Base-by-base conservation (phyloP, 495 filamentous ascomycete genomes). In the Neurospora sp. region DNA sequence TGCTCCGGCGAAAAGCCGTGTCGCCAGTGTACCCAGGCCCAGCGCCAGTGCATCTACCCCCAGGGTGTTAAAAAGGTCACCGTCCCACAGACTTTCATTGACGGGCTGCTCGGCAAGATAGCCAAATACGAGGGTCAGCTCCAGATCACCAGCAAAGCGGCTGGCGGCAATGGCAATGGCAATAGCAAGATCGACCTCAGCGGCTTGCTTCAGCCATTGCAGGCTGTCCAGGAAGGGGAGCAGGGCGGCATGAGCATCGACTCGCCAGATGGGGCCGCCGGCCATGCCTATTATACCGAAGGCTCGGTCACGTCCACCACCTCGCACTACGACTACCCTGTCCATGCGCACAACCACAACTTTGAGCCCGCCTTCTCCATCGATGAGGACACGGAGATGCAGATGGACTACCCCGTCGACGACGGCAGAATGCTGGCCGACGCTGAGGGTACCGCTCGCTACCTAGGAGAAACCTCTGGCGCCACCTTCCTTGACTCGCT, bases 1-100 rank as follows among this genome's bases (percentile, higher is more conserved):
- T 85, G 83, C 74, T 81, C 76, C n/a, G 83, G 83, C 39, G 73
- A 80, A 1, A 69, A 69, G 37, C 83, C 83, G 2, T 85, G 83
- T 73, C 39, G 68, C 9, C 79, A 81, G 70, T 84, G 83, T 73
- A 40, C 71, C 22, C 71, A 31, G 44, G 37, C 76, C 10, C 70
- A 74, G 68, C 76, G 81, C 41, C 71, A 75, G 3, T 84, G 82
- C 72, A 70, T 73, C 31, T 84, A 83, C 71, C 82, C 82, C 8
- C 70, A 70, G 61, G 68, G 75, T 3, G 42, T 76, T 20, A 73
- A 77, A 70, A 78, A 81, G 73, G 73, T 80, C 16, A 76, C 75
- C 22, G 73, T 83, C n/a, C 71, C 77, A 3, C 71, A 75, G 70
- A 65, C 71, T 10, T 76, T 80, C 65, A 74, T 78, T 20, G 78